Percentiles rank a stretch among this genome's conserved stretches.
These are phyloP conservation scores for Salix suchowensis DNA, from an alignment of 345 rosid genomes.

Conservation along the genomic window DNA sequence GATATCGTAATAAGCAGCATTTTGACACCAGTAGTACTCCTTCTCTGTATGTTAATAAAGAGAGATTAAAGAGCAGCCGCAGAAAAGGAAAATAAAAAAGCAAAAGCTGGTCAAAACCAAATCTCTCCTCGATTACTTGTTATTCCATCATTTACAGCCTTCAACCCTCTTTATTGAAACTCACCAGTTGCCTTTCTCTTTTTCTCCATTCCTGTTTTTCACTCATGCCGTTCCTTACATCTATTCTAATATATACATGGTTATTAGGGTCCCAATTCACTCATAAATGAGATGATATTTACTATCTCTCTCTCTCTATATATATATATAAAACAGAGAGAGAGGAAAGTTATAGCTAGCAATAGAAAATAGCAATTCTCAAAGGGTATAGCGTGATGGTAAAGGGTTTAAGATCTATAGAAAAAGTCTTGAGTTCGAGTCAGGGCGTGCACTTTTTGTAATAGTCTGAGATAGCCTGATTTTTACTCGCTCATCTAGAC, in stretches of 20 bases:
- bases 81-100: conserved; percentile 20
- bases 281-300: too few species aligned
- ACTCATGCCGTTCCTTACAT: background rate
- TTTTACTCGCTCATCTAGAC: too few species aligned
- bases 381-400: too few species aligned
- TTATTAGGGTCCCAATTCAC: too few species aligned
- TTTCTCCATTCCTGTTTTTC: conserved; percentile 14
- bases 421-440: fast-evolving
- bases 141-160: conserved; percentile 34
- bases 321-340: too few species aligned
- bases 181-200: conserved; percentile 41
- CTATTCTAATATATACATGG: background rate
- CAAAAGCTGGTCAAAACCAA: conserved; percentile 51
- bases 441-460: too few species aligned
- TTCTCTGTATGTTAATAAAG: background rate
- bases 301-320: too few species aligned
- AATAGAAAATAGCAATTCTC: too few species aligned
- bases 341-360: too few species aligned
- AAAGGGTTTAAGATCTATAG: too few species aligned
- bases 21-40: background rate
- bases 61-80: conserved; percentile 26
- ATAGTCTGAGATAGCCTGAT: fast-evolving
- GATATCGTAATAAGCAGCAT: background rate
- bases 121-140: conserved; percentile 44
- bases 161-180: conserved; percentile 48